Evolutionary conservation across 148 eudicot species (phyloP), one percentile per base, ranked within the genome.

Genomic region (Tetragonia tetragonoides): DNA sequence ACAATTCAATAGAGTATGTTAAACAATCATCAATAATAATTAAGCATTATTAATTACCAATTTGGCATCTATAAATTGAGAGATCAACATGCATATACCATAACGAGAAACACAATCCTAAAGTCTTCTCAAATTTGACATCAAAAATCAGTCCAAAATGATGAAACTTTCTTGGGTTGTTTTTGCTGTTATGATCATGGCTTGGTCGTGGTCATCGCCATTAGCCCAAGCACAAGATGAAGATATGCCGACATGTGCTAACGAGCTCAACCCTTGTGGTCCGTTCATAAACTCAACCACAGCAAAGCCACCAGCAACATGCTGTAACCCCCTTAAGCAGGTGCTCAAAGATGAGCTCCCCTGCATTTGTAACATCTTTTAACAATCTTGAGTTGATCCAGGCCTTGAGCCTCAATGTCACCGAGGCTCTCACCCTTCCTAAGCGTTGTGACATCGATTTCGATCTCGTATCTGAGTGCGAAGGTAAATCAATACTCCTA

Each of bases 281-380:
- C 63, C 62, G 1, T 77, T 34, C 53, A 2, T 72, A 0, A 77
- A 77, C 69, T 66, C 77, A 16, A 64, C 73, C 24, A 42, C 66
- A 0, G 53, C 4, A 4, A 28, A 16, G 53, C 80, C 80, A 16
- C 18, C 80, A 16, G 3, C 24, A 3, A 65, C 10, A 11, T 81
- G 84, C 17, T 81, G 84, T 63, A 18, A 6, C 3, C 77, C 73
- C 46, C 77, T 81, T 5, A n/a, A 14, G 61, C 10, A 0, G 6
- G 80, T 28, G 60, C 11, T 67, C 23, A 23, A 72, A 28, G 38
- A 24, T 23, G 59, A 78, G 38, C 28, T 77, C 20, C 23, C 73
- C 0, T 81, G 84, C 3, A 6, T 77, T 3, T 81, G 84, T 28
- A 39, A 28, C n/a, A 57, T 77, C n/a, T n/a, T 72, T 65, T 10